Conservation (phyloP, 495 filamentous ascomycete species). For the Massariosphaeria phaeospora region DNA sequence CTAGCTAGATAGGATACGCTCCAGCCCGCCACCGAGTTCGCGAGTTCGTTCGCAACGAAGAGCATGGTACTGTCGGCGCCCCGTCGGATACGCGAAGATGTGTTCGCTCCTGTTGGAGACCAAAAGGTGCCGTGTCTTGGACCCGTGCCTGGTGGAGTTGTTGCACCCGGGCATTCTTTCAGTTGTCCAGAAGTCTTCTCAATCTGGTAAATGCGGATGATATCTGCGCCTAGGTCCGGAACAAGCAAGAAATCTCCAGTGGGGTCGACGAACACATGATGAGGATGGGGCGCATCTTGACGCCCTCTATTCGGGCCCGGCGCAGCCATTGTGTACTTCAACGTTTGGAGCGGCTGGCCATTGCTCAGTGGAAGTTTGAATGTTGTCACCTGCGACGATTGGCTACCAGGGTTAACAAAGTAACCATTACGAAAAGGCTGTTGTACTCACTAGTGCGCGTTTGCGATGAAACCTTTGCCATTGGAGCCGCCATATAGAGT, state of each 20-base stretch:
- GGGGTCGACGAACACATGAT: conserved; percentile 6
- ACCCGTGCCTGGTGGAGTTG: conserved; percentile 42
- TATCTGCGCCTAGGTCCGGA: conserved; percentile 19
- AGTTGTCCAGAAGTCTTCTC: conserved; percentile 36
- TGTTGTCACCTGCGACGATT: conserved; percentile 10
- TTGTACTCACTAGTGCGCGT: conserved; percentile 18
- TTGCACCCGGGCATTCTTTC: conserved; percentile 38
- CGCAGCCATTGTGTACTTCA: conserved; percentile 10
- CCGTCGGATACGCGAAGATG: conserved; percentile 2
- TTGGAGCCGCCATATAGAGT: conserved; percentile 12
- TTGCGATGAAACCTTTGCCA: conserved; percentile 15
- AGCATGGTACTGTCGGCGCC: conserved; percentile 32
- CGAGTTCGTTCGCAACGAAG: conserved; percentile 48
- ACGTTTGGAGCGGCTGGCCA: background rate
- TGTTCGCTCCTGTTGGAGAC: conserved; percentile 28
- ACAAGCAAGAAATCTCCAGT: conserved; percentile 8
- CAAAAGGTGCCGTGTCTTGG: conserved; percentile 47
- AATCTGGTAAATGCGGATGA: conserved; percentile 20
- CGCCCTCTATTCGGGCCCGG: conserved; percentile 4
- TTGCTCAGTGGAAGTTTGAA: conserved; percentile 16
- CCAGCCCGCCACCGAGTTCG: conserved; percentile 47
- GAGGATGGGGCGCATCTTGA: conserved; percentile 18
- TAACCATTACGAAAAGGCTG: background rate
- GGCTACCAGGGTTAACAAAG: background rate
- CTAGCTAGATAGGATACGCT: conserved; percentile 36